Conservation (phyloP, 192 early-diverging fungal species). For the Rhizophagus clarus region DNA sequence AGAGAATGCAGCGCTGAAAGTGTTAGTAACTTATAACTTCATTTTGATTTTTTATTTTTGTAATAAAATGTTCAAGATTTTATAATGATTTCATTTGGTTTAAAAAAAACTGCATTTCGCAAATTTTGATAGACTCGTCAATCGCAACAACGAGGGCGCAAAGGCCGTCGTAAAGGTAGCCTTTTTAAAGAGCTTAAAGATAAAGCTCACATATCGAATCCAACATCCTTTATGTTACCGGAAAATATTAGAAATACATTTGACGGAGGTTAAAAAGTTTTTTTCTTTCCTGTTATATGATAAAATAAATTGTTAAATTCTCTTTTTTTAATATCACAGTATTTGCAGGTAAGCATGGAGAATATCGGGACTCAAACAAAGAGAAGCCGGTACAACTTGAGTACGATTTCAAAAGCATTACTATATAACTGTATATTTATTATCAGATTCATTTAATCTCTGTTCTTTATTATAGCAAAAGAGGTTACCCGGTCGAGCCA, state of each 20-base stretch:
- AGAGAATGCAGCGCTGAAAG: constrained; percentile 36
- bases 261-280: constrained; percentile 8
- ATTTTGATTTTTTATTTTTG: too few species aligned
- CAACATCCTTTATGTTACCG: constrained; percentile 6
- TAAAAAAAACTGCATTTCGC: too few species aligned
- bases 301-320: neutral
- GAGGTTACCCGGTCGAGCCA: neutral
- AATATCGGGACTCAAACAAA: neutral
- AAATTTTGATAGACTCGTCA: neutral
- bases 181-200: constrained; percentile 14
- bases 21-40: constrained; percentile 27
- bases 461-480: neutral
- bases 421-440: neutral
- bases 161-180: neutral
- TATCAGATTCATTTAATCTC: neutral
- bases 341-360: neutral
- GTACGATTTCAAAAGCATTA: neutral
- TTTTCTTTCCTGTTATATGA: neutral
- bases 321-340: neutral
- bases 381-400: neutral
- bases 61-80: too few species aligned
- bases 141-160: neutral
- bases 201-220: constrained; percentile 2
- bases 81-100: too few species aligned
- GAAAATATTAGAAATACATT: constrained; percentile 9